Base-by-base conservation (phyloP, 2,329 filamentous ascomycete genomes). In the Ustilaginoidea virens region DNA sequence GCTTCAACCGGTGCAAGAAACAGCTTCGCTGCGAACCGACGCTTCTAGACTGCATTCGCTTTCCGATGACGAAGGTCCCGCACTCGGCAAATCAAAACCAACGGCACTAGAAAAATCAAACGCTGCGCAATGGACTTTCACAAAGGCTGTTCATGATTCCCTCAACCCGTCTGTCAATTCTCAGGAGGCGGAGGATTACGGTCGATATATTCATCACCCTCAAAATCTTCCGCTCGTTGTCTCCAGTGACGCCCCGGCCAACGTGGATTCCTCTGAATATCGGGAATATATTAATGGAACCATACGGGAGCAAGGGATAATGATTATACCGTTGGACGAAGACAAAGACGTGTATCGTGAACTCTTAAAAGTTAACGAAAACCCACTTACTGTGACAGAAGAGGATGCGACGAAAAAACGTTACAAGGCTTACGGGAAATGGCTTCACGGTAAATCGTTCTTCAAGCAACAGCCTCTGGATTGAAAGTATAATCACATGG, bases 361-460 rank as follows among this genome's bases (percentile, higher is more conserved):
- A 36, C 78, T 90, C 44, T 51, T 94, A 32, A 69, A 66, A 24
- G 70, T 90, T 9, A 72, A 69, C 4, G 80, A 90, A 35, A 82
- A 93, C 43, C 82, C 83, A 12, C 57, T 98, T 29, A 92, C 82
- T 3, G 87, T 96, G 10, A 76, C 74, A 1, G 77, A 86, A 25
- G 86, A 92, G 45, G 90, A 96, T 51, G 66, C 74, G 25, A 66
- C 69, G 23, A 96, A 92, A 67, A 94, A 96, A 65, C 66, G 90
- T 41, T 98, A 98, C 53, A 96, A 93, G 56, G 81, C 86, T 7
- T 98, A 98, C 55, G 63, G 77, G 44, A 92, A 94, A 55, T 98
- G 90, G 87, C 61, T 98, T 46, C 69, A 75, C 36, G 87, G 87
- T 12, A 96, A 94, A 60, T 93, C 83, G 44, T 67, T 96, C 44